A percentile compares a stretch with the other conserved stretches of the same genome.
These are phyloP conservation scores for Oenanthe sinensis DNA, from an alignment of 129 eudicot genomes.

Conservation along the genomic window DNA sequence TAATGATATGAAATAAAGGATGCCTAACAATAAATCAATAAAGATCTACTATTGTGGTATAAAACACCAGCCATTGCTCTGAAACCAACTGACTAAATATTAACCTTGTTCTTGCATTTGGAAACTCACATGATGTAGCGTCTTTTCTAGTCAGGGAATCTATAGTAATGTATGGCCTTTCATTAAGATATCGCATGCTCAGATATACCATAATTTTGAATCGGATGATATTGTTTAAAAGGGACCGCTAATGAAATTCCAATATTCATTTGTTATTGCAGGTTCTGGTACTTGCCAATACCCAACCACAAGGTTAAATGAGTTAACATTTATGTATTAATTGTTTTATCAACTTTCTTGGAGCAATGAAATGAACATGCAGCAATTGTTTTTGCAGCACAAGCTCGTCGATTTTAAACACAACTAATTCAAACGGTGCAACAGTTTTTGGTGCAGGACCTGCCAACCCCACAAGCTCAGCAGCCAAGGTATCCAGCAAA, in stretches of 20 bases:
- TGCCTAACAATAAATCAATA: not conserved
- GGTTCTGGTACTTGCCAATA: conserved; percentile 70
- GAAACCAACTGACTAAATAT: not conserved
- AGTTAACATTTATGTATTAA: not conserved
- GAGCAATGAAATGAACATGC: not conserved
- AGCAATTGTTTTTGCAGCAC: conserved; percentile 49
- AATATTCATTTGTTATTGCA: conserved; percentile 18
- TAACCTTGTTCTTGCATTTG: not conserved
- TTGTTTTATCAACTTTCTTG: not conserved
- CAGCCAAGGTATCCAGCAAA: conserved; percentile 12
- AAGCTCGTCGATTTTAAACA: conserved; percentile 67
- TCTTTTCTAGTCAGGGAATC: not conserved
- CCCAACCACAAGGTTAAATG: conserved; percentile 62
- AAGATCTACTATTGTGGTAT: not conserved
- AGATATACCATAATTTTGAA: not conserved
- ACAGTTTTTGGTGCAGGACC: conserved; percentile 84
- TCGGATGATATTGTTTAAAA: not conserved
- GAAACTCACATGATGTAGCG: not conserved
- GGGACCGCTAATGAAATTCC: not conserved
- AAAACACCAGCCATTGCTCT: not conserved
- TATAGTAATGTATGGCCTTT: not conserved
- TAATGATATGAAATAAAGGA: not conserved
- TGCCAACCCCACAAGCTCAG: conserved; percentile 33
- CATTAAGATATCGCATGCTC: not conserved
- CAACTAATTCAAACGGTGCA: conserved; percentile 71